These are phyloP conservation scores for Chaetomium strumarium DNA, from an alignment of 2,329 filamentous ascomycete genomes.

Conservation along the genomic window DNA sequence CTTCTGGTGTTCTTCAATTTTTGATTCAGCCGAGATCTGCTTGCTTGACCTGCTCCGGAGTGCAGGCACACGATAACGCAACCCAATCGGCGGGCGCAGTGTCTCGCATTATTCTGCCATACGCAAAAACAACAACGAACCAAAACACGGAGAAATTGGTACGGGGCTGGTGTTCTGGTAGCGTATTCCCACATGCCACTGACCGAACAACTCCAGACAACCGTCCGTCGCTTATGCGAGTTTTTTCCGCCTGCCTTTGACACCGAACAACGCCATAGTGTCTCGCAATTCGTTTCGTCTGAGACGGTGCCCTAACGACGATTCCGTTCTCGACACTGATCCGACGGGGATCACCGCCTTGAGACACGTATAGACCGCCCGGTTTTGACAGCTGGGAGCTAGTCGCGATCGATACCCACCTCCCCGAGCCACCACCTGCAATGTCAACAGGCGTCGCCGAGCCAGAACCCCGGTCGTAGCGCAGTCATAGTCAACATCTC, in stretches of 20 bases:
- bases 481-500: not conserved
- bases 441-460: conserved; percentile 19
- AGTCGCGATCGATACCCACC: not conserved
- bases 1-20: no score
- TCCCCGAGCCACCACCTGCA: conserved; percentile 5
- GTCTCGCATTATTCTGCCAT: not conserved
- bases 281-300: no score
- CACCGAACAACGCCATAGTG: no score
- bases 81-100: conserved; percentile 1
- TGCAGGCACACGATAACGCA: conserved; percentile 4
- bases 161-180: not conserved
- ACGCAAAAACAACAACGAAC: not conserved
- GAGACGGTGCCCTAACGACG: no score
- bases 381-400: conserved; percentile 3
- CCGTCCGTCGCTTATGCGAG: no score
- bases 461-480: conserved; percentile 10
- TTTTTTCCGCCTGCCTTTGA: no score
- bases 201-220: not conserved
- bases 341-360: not conserved
- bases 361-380: no score
- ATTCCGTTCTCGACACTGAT: not conserved
- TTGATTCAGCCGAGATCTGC: no score
- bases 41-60: not conserved
- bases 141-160: not conserved
- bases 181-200: not conserved